phyloP scores from a whole-genome alignment of 441 rosid genomes.

The Gossypium schwendimanii region DNA sequence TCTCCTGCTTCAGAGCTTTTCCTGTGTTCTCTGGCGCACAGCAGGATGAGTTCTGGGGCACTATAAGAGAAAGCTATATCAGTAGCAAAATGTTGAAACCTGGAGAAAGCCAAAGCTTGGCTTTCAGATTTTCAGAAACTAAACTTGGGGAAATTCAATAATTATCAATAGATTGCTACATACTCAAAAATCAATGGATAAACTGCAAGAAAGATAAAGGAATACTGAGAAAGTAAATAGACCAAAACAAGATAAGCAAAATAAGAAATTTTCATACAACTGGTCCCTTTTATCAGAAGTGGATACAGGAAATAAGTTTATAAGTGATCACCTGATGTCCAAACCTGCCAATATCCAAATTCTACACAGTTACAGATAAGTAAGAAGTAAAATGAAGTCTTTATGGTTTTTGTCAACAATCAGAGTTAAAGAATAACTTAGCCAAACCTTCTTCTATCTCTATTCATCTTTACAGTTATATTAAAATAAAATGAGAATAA shows the following conservation, averaged over 20 bases:
- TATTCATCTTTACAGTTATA: background rate
- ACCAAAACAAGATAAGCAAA: background rate
- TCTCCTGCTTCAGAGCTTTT: conserved; percentile 46
- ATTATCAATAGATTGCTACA: background rate
- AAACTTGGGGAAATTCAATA: background rate
- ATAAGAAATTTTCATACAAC: background rate
- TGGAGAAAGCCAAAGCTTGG: background rate
- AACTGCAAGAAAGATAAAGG: background rate
- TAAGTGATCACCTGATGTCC: background rate
- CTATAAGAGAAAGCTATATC: conserved; percentile 28
- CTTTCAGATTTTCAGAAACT: background rate
- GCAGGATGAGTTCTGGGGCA: conserved; percentile 57
- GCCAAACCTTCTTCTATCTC: background rate
- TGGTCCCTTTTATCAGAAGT: background rate
- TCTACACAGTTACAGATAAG: background rate
- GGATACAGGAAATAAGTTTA: background rate
- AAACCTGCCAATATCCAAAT: background rate
- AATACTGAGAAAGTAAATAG: background rate
- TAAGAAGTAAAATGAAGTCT: background rate
- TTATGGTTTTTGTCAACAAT: background rate
- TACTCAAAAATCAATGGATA: background rate
- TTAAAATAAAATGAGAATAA: background rate
- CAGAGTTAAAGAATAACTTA: background rate
- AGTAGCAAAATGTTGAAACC: conserved; percentile 13
- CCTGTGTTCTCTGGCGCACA: conserved; percentile 51